These are phyloP conservation scores for Scutellaria galericulata DNA, from an alignment of 257 asterid species.

Conservation along the genomic window DNA sequence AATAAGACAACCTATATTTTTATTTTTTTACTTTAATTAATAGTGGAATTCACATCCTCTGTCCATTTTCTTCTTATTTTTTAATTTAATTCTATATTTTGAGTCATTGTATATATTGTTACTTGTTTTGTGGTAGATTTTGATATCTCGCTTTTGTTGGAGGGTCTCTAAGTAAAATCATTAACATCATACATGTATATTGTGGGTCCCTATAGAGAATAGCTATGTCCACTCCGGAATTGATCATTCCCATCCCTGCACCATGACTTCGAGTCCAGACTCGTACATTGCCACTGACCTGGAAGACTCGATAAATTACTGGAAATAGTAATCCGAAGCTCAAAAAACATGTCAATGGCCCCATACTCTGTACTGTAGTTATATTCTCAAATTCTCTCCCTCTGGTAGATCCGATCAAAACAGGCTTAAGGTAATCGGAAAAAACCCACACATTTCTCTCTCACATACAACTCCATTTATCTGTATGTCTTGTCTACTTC, in stretches of 20 bases:
- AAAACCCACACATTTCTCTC: neutral
- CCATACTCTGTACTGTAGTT: constrained; percentile 1
- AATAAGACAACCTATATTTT: too few species aligned
- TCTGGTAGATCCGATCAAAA: constrained; percentile 44
- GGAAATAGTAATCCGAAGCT: constrained; percentile 39
- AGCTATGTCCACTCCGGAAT: constrained; percentile 37
- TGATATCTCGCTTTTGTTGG: neutral
- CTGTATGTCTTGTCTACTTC: neutral
- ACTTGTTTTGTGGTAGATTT: neutral
- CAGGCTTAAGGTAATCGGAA: constrained; percentile 33
- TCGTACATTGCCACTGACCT: neutral
- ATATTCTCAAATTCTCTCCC: constrained; percentile 16
- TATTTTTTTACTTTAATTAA: too few species aligned
- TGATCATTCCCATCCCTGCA: constrained; percentile 35
- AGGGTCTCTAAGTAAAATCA: constrained; percentile 18
- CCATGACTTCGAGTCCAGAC: neutral
- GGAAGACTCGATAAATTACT: constrained; percentile 35
- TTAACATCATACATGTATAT: neutral
- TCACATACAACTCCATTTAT: constrained; percentile 1
- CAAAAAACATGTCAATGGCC: constrained; percentile 31
- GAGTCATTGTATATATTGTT: too few species aligned
- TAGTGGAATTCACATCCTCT: too few species aligned
- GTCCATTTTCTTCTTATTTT: too few species aligned
- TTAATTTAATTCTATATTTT: too few species aligned
- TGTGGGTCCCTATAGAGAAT: constrained; percentile 15